Evolutionary conservation across 2,329 filamentous ascomycete genomes (phyloP).

Genomic region (Hypoxylon sp.): DNA sequence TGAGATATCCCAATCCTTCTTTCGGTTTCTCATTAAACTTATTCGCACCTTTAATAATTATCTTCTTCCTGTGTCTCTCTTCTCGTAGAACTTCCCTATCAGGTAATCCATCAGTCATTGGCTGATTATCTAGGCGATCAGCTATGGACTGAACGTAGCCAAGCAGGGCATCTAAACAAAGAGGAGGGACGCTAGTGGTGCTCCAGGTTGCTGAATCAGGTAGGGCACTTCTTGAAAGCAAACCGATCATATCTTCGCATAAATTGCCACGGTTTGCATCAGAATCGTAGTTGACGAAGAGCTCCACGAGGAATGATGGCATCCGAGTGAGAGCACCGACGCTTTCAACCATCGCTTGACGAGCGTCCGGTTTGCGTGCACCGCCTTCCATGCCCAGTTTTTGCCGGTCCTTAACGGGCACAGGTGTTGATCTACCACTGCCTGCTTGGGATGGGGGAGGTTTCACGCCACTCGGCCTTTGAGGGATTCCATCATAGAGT

Average conservation of each 20-base stretch:
- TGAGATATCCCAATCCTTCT: constrained; percentile 86
- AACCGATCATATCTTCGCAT: constrained; percentile 94
- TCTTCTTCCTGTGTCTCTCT: constrained; percentile 84
- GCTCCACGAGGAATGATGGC: constrained; percentile 92
- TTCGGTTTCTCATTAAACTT: constrained; percentile 98
- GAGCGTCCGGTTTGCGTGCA: constrained; percentile 90
- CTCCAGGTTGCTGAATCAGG: constrained; percentile 99
- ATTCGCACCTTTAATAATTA: constrained; percentile 87
- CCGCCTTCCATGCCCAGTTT: constrained; percentile 94
- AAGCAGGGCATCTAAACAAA: constrained; percentile 92
- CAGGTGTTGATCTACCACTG: constrained; percentile 90
- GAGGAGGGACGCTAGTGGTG: constrained; percentile 94
- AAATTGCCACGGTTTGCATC: constrained; percentile 91
- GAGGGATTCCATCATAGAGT: constrained; percentile 92
- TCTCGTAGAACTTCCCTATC: constrained; percentile 75
- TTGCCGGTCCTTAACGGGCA: constrained; percentile 91
- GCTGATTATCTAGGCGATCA: constrained; percentile 82
- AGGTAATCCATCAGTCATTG: constrained; percentile 75
- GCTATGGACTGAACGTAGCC: constrained; percentile 93
- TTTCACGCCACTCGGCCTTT: constrained; percentile 89
- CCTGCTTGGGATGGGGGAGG: constrained; percentile 77
- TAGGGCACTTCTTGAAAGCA: constrained; percentile 93
- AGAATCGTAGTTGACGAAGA: constrained; percentile 99
- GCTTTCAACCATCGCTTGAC: constrained; percentile 98
- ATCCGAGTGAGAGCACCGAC: constrained; percentile 93